Evolutionary conservation across 345 rosid species (phyloP).

Genomic region (Aquilaria malaccensis): DNA sequence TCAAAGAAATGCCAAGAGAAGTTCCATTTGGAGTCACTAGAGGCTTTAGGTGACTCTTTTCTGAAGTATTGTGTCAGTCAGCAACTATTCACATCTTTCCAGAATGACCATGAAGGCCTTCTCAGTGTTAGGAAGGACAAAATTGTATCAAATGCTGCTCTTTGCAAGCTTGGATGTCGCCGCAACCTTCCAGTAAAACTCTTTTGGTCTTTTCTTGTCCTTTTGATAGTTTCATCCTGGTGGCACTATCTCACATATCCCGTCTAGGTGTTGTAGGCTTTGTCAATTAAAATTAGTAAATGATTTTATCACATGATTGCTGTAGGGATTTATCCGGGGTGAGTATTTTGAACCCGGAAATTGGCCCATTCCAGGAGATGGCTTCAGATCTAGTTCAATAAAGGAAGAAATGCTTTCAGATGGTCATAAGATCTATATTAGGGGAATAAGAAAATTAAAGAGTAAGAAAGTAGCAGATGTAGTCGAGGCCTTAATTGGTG

Average conservation of each 20-base stretch:
- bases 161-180: conserved; percentile 62
- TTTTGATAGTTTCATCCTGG: conserved; percentile 2
- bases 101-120: conserved; percentile 68
- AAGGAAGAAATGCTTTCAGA: conserved; percentile 28
- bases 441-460: conserved; percentile 38
- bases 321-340: conserved; percentile 75
- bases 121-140: conserved; percentile 59
- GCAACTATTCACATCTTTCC: conserved; percentile 50
- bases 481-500: conserved; percentile 88
- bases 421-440: conserved; percentile 34
- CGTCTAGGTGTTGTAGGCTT: background rate
- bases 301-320: conserved; percentile 2
- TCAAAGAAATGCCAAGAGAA: conserved; percentile 72
- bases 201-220: background rate
- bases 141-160: conserved; percentile 60
- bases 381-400: conserved; percentile 26
- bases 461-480: conserved; percentile 69
- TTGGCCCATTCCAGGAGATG: conserved; percentile 74
- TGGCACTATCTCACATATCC: background rate
- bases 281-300: background rate
- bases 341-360: conserved; percentile 60
- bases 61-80: conserved; percentile 77
- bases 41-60: conserved; percentile 93
- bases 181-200: conserved; percentile 61
- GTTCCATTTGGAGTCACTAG: conserved; percentile 79